Conservation (phyloP, 2,329 filamentous ascomycete genomes). For the Beauveria australis region DNA sequence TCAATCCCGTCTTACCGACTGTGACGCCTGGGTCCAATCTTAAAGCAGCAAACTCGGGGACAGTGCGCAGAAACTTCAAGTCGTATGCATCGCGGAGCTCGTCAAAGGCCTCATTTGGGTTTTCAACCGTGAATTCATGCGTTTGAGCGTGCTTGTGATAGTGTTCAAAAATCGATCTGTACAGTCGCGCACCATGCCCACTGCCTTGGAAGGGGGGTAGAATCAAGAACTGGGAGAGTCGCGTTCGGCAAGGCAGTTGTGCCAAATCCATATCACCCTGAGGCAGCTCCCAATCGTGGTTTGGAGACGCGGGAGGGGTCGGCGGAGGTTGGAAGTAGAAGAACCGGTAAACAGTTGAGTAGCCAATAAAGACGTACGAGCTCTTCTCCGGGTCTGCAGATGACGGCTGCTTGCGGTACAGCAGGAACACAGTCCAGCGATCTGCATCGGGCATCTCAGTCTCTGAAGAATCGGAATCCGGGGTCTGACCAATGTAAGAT, state of each 20-base stretch:
- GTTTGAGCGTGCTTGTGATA: slow-evolving; percentile 61
- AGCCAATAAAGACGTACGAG: slow-evolving; percentile 78
- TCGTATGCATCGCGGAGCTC: slow-evolving; percentile 71
- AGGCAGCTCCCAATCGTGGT: slow-evolving; percentile 36
- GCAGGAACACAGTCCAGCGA: slow-evolving; percentile 86
- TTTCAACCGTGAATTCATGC: slow-evolving; percentile 83
- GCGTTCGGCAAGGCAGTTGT: slow-evolving; percentile 64
- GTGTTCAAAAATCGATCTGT: slow-evolving; percentile 66
- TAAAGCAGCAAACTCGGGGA: slow-evolving; percentile 50
- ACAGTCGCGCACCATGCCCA: slow-evolving; percentile 73
- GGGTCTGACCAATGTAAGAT: slow-evolving; percentile 53
- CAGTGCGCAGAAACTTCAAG: slow-evolving; percentile 52
- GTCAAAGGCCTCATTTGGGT: slow-evolving; percentile 82
- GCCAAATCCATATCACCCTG: slow-evolving; percentile 40
- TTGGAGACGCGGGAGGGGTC: slow-evolving; percentile 31
- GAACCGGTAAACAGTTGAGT: slow-evolving; percentile 83
- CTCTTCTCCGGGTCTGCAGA: slow-evolving; percentile 34
- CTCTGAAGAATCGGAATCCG: slow-evolving; percentile 48
- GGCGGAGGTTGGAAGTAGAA: slow-evolving; percentile 53
- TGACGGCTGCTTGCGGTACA: slow-evolving; percentile 58
- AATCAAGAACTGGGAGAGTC: slow-evolving; percentile 90
- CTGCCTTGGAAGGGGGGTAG: slow-evolving; percentile 77
- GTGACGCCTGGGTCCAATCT: slow-evolving; percentile 43
- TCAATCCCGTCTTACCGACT: slow-evolving; percentile 38
- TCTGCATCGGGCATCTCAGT: slow-evolving; percentile 63